phyloP scores from a whole-genome alignment of 1,284 basidiomycete species.

The Cutaneotrichosporon sp. region DNA sequence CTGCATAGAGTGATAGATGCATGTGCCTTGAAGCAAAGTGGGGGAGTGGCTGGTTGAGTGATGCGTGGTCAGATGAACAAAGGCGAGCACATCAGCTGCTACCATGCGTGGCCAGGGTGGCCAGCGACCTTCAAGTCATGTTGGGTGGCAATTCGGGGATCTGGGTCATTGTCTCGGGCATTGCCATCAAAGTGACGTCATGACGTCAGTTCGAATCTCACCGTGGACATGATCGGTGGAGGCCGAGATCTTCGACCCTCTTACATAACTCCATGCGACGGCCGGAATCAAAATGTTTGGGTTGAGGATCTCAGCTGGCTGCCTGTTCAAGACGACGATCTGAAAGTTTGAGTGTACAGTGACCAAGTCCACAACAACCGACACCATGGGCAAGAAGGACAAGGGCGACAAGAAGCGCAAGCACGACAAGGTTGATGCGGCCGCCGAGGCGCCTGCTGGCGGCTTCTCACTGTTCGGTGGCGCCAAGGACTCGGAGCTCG shows the following conservation, averaged over 20 bases:
- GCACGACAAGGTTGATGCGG: conserved; percentile 19
- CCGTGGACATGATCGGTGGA: not conserved
- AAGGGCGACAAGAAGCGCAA: conserved; percentile 38
- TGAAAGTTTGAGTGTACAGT: not conserved
- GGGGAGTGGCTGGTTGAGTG: not conserved
- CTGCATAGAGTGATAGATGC: conserved; percentile 12
- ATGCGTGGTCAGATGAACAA: too few relatives aligned
- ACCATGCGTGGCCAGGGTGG: too few relatives aligned
- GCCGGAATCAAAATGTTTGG: conserved; percentile 1
- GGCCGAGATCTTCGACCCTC: not conserved
- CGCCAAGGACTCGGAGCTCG: conserved; percentile 45
- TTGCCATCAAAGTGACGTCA: not conserved
- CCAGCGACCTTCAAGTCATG: too few relatives aligned
- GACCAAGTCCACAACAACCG: not conserved
- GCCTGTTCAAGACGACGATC: not conserved
- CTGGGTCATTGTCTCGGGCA: too few relatives aligned
- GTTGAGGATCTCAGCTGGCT: not conserved
- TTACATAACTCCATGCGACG: not conserved
- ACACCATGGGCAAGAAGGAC: conserved; percentile 24
- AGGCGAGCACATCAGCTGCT: too few relatives aligned
- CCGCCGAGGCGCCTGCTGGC: conserved; percentile 5
- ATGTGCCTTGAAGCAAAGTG: conserved; percentile 1
- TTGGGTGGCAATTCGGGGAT: not conserved
- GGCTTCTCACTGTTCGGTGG: conserved; percentile 39
- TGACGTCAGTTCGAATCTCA: not conserved